Evolutionary conservation across 805 yeast genomes (phyloP), one percentile per base, ranked within the genome.

Genomic region (Suhomyces xylopsoci): DNA sequence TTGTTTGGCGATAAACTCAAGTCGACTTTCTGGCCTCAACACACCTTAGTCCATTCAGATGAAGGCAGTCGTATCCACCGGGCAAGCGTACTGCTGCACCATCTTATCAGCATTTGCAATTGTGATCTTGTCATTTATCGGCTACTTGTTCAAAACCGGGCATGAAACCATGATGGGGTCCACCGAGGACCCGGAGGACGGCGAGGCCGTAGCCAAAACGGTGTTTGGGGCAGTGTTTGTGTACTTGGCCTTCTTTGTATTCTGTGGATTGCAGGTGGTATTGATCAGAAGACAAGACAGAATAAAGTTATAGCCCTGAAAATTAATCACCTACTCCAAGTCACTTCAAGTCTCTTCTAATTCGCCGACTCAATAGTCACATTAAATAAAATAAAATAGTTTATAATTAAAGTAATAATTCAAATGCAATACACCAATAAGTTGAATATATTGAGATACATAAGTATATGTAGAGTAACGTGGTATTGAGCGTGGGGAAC

Each of bases 141-240:
- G 96, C 17, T 82, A 83, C 59, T 78, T 93, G 57, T 93, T 94
- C 76, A 78, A 87, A 60, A 76, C 75, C 34, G 88, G 84, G 59
- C 96, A 90, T 68, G 98, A 93, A 73, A 80, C 96, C 19, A 86
- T 93, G 88, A 85, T 91, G 75, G 99, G 99, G 4, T 88, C 97
- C 40, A 83, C 84, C 55, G 84, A 79, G 60, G 97, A 92, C 66
- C 99, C 99, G 12, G 89, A 82, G 60, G 94, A 94, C 66, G 98
- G 98, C 14, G 83, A 84, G 57, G 96, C 94, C 28, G 98, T 93
- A 40, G 97, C 98, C 26, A 82, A 82, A 58, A 94, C 98, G 3
- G 86, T 93, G 24, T 87, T 87, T 72, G 86, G 91, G 48, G 97
- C 98, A 24, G 97, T 92, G 7, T 66, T 87, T 52, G 91, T 93